Percentiles rank a stretch among this genome's conserved stretches.
phyloP scores from a whole-genome alignment of 2,329 filamentous ascomycete genomes.

The Alternaria arbusti region DNA sequence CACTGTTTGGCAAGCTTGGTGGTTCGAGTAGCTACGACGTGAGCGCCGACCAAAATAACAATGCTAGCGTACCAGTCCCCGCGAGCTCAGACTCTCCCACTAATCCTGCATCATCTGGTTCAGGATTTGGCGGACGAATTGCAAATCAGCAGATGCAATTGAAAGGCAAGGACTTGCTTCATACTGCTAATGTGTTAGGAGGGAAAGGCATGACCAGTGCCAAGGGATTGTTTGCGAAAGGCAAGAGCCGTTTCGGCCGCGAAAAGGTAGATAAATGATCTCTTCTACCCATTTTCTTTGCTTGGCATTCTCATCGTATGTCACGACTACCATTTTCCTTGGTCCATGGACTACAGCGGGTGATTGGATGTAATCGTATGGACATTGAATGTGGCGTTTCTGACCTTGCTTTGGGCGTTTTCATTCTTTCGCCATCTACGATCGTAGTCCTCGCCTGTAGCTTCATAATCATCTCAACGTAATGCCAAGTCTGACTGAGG shows the following conservation, averaged over 20 bases:
- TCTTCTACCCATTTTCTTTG: conserved; percentile 42
- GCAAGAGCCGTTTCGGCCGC: conserved; percentile 78
- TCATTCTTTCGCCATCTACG: conserved; percentile 26
- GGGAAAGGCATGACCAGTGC: conserved; percentile 78
- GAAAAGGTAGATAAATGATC: conserved; percentile 88
- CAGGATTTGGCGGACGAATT: conserved; percentile 28
- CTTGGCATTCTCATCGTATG: conserved; percentile 14
- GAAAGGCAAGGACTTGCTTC: conserved; percentile 88
- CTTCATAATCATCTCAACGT: conserved; percentile 39
- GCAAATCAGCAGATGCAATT: conserved; percentile 64
- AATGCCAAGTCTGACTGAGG: conserved; percentile 19
- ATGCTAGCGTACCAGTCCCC: conserved; percentile 36
- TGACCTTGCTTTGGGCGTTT: conserved; percentile 26
- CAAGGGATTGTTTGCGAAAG: conserved; percentile 89
- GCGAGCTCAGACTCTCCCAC: conserved; percentile 30
- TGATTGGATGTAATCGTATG: conserved; percentile 16
- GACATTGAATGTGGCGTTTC: conserved; percentile 20
- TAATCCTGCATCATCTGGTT: conserved; percentile 21
- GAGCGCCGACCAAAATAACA: conserved; percentile 27
- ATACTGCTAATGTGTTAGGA: conserved; percentile 75
- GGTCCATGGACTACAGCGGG: conserved; percentile 19
- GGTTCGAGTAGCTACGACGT: conserved; percentile 26
- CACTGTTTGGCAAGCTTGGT: conserved; percentile 45
- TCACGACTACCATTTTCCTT: conserved; percentile 12
- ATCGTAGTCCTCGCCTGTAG: conserved; percentile 29